Percentiles rank a stretch among this genome's conserved stretches.
Evolutionary conservation across 225 moss, liverwort and hornwort genomes (phyloP).

Genomic region (Anthoceros angustus): DNA sequence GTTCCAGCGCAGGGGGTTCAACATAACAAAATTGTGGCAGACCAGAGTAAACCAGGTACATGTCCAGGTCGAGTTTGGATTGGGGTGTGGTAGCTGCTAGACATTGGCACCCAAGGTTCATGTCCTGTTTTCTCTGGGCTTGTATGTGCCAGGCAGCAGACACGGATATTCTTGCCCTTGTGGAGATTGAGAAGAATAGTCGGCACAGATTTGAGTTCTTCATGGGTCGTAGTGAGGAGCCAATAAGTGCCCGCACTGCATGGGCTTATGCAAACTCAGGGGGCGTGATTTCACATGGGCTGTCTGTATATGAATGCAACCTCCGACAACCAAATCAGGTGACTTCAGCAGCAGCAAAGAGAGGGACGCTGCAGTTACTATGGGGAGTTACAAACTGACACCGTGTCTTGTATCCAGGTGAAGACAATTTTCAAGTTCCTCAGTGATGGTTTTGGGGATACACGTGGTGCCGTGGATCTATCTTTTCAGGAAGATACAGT

Average conservation of each 20-base stretch:
- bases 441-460: conserved; percentile 62
- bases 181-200: conserved; percentile 98
- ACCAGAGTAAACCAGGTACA: conserved; percentile 93
- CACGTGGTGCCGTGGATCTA: conserved; percentile 81
- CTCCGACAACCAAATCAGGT: conserved; percentile 91
- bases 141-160: conserved; percentile 55
- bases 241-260: conserved; percentile 86
- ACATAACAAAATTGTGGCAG: conserved; percentile 86
- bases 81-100: background rate
- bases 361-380: background rate
- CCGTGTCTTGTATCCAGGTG: conserved; percentile 26
- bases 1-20: conserved; percentile 80
- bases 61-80: background rate
- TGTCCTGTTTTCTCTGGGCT: background rate
- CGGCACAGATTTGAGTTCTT: conserved; percentile 95
- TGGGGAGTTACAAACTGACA: background rate
- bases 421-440: conserved; percentile 89
- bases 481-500: conserved; percentile 65
- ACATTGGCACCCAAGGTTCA: background rate
- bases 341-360: background rate
- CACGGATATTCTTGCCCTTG: conserved; percentile 92
- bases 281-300: conserved; percentile 90
- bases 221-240: conserved; percentile 90
- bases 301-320: conserved; percentile 90
- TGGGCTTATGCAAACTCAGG: conserved; percentile 80